phyloP scores from a whole-genome alignment of 805 yeast species.

The Metschnikowia continentalis region DNA sequence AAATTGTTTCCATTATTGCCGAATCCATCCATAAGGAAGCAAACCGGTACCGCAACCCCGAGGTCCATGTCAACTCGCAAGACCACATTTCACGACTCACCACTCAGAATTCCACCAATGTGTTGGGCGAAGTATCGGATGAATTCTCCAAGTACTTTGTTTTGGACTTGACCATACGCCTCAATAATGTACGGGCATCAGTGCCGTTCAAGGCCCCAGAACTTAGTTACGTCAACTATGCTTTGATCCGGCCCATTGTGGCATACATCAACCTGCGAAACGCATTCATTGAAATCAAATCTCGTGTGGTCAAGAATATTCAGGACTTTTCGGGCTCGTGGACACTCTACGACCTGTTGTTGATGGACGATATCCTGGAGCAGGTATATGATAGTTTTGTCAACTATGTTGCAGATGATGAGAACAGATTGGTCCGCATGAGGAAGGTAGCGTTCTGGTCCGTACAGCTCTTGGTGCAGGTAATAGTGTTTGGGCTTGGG shows the following conservation, averaged over 20 bases:
- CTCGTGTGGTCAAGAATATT: conserved; percentile 73
- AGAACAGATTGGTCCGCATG: conserved; percentile 64
- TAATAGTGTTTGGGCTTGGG: conserved; percentile 78
- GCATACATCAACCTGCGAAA: conserved; percentile 89
- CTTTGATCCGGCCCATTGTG: conserved; percentile 89
- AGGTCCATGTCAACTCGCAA: conserved; percentile 25
- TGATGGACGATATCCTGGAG: conserved; percentile 87
- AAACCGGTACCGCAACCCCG: conserved; percentile 36
- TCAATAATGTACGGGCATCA: conserved; percentile 82
- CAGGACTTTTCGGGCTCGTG: conserved; percentile 92
- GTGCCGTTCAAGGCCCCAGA: conserved; percentile 88
- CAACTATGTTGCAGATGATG: conserved; percentile 83
- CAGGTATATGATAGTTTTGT: conserved; percentile 91
- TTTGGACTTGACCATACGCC: conserved; percentile 71
- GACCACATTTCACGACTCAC: conserved; percentile 29
- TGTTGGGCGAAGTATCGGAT: conserved; percentile 7
- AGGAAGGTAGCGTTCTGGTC: conserved; percentile 92
- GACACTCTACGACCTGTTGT: conserved; percentile 87
- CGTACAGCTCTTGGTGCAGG: conserved; percentile 75
- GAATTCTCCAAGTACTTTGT: conserved; percentile 57
- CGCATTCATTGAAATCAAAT: conserved; percentile 82
- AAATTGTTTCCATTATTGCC: conserved; percentile 46
- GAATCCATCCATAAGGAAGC: conserved; percentile 48
- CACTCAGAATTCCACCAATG: background rate
- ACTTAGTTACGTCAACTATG: conserved; percentile 85